These are phyloP conservation scores for Hypoxylon sp. DNA, from an alignment of 2,329 filamentous ascomycete genomes.

Conservation along the genomic window DNA sequence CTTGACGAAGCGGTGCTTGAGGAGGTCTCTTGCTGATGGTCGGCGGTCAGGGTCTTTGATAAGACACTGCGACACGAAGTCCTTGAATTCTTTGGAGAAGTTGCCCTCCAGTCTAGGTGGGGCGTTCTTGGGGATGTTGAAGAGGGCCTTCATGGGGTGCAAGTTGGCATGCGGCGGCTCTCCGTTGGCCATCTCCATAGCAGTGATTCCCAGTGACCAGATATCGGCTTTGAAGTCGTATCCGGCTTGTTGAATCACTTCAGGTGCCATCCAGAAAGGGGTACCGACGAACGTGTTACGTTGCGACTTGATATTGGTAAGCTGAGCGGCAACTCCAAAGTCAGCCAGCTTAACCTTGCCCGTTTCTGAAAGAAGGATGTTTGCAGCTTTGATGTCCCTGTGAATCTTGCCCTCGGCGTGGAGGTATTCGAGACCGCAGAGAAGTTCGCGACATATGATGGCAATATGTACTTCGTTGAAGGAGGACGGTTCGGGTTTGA, in stretches of 20 bases:
- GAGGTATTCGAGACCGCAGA: slow-evolving; percentile 90
- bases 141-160: slow-evolving; percentile 93
- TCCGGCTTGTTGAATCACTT: slow-evolving; percentile 87
- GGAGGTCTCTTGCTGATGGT: slow-evolving; percentile 83
- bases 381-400: slow-evolving; percentile 95
- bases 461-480: slow-evolving; percentile 92
- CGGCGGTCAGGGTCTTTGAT: slow-evolving; percentile 89
- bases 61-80: slow-evolving; percentile 89
- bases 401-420: slow-evolving; percentile 96
- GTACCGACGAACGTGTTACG: slow-evolving; percentile 97
- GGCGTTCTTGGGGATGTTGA: slow-evolving; percentile 87
- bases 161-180: slow-evolving; percentile 87
- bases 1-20: slow-evolving; percentile 88
- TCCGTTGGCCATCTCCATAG: slow-evolving; percentile 86
- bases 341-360: slow-evolving; percentile 96
- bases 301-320: slow-evolving; percentile 97
- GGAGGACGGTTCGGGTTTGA: slow-evolving; percentile 77
- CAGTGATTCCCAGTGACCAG: slow-evolving; percentile 91
- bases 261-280: slow-evolving; percentile 96
- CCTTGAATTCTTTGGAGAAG: slow-evolving; percentile 90
- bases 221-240: slow-evolving; percentile 92
- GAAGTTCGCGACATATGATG: slow-evolving; percentile 90
- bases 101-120: slow-evolving; percentile 84
- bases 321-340: slow-evolving; percentile 94
- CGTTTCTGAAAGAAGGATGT: slow-evolving; percentile 87